These are phyloP conservation scores for Spinellus fusiger DNA, from an alignment of 192 early-diverging fungal genomes.

Conservation along the genomic window DNA sequence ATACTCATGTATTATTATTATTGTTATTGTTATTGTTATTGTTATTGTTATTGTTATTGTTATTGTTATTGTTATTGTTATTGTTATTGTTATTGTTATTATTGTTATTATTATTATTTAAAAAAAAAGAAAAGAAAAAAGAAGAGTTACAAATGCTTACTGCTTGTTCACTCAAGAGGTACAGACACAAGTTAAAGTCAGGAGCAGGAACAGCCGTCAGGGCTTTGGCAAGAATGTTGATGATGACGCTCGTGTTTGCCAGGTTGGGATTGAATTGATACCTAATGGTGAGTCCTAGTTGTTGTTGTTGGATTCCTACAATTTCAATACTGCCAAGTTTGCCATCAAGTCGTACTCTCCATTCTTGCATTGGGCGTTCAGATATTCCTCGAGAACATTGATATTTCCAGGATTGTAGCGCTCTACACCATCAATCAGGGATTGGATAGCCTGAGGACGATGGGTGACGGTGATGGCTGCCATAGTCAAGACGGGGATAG, in stretches of 20 bases:
- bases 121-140: not conserved
- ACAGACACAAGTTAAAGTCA: conserved; percentile 89
- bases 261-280: conserved; percentile 90
- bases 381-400: conserved; percentile 76
- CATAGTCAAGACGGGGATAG: not conserved
- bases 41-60: too few species aligned
- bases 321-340: conserved; percentile 86
- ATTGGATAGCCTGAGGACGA: conserved; percentile 72
- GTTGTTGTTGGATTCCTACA: conserved; percentile 40
- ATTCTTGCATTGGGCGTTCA: conserved; percentile 70
- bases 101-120: not conserved
- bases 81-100: not conserved
- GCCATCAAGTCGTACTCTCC: conserved; percentile 85
- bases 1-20: too few species aligned
- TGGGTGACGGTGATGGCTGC: conserved; percentile 4
- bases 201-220: conserved; percentile 77
- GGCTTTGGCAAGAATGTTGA: conserved; percentile 75
- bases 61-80: not conserved
- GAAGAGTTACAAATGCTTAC: conserved; percentile 20
- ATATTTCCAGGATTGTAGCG: conserved; percentile 91
- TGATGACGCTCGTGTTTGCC: conserved; percentile 63
- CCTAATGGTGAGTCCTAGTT: conserved; percentile 21
- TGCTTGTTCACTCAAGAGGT: conserved; percentile 74
- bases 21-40: too few species aligned
- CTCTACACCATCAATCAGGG: conserved; percentile 72